Evolutionary conservation across 306 rosid genomes (phyloP), one percentile per base, ranked within the genome.

Genomic region (Vicia sativa): DNA sequence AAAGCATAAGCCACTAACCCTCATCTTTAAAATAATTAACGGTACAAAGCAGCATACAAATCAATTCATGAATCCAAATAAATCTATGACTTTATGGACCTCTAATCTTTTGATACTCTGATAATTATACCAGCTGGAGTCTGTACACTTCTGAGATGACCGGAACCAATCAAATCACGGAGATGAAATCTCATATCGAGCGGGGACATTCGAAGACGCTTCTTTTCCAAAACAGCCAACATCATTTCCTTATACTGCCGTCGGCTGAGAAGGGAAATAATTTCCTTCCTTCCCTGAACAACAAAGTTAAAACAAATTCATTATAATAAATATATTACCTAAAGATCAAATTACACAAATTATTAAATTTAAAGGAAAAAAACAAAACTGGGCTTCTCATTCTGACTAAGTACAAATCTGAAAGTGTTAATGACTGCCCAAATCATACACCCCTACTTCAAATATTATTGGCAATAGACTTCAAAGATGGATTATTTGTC

Each of bases 281-380:
- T 70, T 82, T 93, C 99, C 72, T 90, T 90, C 85, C 99, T 88
- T 74, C 99, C 97, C 96, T 93, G 83, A 82, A 77, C 57, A 70
- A 57, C 60, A 43, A 45, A 43, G 80, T 25, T 18, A 63, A 73
- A 19, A 50, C 8, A 69, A 38, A 12, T 55, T 48, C 49, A 67
- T 73, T 57, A 59, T 59, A 25, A 62, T 55, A 10, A 48, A 39
- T 52, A 2, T 34, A 11, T 35, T 46, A 48, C 48, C 60, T 57
- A 56, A 46, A 25, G 39, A 65, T 70, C 11, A 52, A 42, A 44
- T 37, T 28, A 45, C 9, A 7, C 10, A 58, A 42, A 34, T 34
- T 34, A 52, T 18, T 60, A 56, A 65, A 26, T n/a, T 11, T 31
- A 34, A 3, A 21, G 58, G 19, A 42, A 18, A 29, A 65, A 21